Conservation (phyloP, 306 rosid species). For the Fragaria vesca region DNA sequence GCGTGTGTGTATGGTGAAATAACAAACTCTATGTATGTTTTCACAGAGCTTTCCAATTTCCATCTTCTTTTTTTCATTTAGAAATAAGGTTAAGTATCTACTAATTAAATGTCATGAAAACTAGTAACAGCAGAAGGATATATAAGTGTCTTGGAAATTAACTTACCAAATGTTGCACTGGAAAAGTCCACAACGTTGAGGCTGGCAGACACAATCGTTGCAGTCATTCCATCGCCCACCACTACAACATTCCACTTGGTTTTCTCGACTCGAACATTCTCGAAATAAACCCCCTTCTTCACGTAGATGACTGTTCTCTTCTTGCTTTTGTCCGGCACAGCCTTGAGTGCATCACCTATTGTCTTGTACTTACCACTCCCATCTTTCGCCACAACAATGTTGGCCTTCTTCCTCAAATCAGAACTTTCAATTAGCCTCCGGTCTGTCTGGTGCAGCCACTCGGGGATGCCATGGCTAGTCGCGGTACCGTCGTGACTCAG, state of each 20-base stretch:
- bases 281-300: conserved; percentile 61
- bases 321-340: conserved; percentile 49
- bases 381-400: conserved; percentile 52
- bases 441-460: conserved; percentile 33
- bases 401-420: conserved; percentile 36
- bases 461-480: conserved; percentile 10
- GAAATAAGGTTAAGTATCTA: not conserved
- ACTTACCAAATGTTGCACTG: conserved; percentile 72
- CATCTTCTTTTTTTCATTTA: too few relatives aligned
- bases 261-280: conserved; percentile 61
- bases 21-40: too few relatives aligned
- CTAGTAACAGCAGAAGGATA: too few relatives aligned
- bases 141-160: not conserved
- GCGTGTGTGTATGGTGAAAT: too few relatives aligned
- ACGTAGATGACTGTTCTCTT: conserved; percentile 66
- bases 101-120: too few relatives aligned
- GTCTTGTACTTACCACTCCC: conserved; percentile 52
- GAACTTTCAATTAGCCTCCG: conserved; percentile 30
- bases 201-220: conserved; percentile 50
- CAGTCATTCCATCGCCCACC: conserved; percentile 72
- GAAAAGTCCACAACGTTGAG: conserved; percentile 63
- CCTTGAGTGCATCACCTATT: conserved; percentile 52
- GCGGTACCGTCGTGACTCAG: conserved; percentile 18
- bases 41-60: too few relatives aligned
- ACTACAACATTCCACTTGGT: conserved; percentile 70